Conservation (phyloP, 495 filamentous ascomycete species). For the Niebla homalea region DNA sequence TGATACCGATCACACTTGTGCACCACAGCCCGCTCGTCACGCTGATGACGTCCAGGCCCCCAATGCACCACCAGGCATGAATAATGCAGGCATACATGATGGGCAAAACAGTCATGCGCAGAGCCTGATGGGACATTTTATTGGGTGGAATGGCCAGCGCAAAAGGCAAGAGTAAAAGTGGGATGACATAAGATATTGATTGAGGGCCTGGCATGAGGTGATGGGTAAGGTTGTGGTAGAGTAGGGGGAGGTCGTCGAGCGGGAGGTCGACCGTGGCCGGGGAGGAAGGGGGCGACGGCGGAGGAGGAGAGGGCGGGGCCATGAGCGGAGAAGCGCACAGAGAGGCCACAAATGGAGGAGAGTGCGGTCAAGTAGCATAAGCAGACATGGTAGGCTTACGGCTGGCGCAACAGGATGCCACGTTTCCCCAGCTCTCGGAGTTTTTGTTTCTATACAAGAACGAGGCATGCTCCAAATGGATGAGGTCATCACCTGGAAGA, state of each 20-base stretch:
- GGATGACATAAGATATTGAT: constrained; percentile 9
- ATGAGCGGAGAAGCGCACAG: too few relatives aligned
- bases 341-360: too few relatives aligned
- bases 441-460: too few relatives aligned
- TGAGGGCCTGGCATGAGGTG: constrained; percentile 13
- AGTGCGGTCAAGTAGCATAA: too few relatives aligned
- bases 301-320: too few relatives aligned
- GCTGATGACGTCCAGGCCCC: constrained; percentile 12
- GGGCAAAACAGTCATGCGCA: constrained; percentile 9
- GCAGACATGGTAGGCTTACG: too few relatives aligned
- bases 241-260: not conserved
- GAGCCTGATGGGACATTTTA: constrained; percentile 2
- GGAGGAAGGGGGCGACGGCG: too few relatives aligned
- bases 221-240: constrained; percentile 10
- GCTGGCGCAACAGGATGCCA: too few relatives aligned
- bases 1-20: constrained; percentile 5
- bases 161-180: constrained; percentile 10
- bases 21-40: constrained; percentile 12
- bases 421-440: too few relatives aligned
- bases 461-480: too few relatives aligned
- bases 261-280: too few relatives aligned
- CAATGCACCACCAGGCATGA: constrained; percentile 3
- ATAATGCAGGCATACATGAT: constrained; percentile 9
- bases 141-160: constrained; percentile 11
- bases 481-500: too few relatives aligned